Conservation (phyloP, 148 eudicot species). For the Vaccinium corymbosum region DNA sequence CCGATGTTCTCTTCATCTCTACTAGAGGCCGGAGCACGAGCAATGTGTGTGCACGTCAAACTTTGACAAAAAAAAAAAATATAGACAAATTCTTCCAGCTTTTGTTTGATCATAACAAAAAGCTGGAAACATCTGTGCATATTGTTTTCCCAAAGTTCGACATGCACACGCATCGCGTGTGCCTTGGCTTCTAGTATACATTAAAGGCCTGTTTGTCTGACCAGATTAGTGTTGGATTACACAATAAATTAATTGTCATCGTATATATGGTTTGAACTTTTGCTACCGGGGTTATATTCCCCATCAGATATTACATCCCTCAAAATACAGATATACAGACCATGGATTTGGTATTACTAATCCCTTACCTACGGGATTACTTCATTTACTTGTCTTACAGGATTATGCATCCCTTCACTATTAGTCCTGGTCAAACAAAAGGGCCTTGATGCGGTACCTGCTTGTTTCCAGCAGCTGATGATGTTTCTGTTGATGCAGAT, state of each 20-base stretch:
- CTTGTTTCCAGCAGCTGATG: slow-evolving; percentile 8
- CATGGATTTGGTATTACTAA: not conserved
- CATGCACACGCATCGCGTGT: too few relatives aligned
- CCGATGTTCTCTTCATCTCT: too few relatives aligned
- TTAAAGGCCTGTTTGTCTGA: not conserved
- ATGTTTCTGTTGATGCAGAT: slow-evolving; percentile 46
- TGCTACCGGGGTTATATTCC: not conserved
- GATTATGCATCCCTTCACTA: not conserved
- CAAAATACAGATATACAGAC: not conserved
- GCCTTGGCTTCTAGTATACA: not conserved
- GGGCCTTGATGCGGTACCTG: not conserved
- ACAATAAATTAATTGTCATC: not conserved
- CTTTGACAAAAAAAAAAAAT: too few relatives aligned
- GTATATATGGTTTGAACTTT: not conserved
- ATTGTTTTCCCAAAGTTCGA: too few relatives aligned
- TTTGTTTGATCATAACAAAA: too few relatives aligned
- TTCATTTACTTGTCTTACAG: not conserved
- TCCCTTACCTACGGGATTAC: not conserved
- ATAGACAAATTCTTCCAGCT: too few relatives aligned
- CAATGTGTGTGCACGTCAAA: too few relatives aligned
- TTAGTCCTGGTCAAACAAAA: not conserved
- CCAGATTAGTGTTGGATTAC: not conserved
- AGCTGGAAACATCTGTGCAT: too few relatives aligned
- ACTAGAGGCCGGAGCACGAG: too few relatives aligned
- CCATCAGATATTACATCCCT: not conserved